Percentiles rank a stretch among this genome's conserved stretches.
Conservation (phyloP, 2,329 filamentous ascomycete species). For the Aspergillus sp. region DNA sequence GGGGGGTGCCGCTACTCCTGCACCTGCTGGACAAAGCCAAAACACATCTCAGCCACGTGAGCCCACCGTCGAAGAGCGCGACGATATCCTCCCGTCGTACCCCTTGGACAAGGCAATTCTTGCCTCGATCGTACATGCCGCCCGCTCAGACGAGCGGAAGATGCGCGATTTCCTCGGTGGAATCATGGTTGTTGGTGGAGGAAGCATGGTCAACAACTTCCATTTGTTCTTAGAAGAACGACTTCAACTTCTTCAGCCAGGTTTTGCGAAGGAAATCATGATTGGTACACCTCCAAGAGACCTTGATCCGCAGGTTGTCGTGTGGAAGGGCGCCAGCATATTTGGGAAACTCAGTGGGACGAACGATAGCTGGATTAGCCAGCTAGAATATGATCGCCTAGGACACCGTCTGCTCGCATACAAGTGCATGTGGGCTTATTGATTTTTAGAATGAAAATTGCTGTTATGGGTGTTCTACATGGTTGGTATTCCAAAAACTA, state of each 20-base stretch:
- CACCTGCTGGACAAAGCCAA: conserved; percentile 27
- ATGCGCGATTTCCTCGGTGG: conserved; percentile 84
- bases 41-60: conserved; percentile 37
- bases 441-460: conserved; percentile 10
- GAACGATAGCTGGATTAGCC: conserved; percentile 93
- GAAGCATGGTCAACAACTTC: conserved; percentile 76
- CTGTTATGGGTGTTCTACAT: conserved; percentile 6
- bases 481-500: conserved; percentile 12
- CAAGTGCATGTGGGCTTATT: conserved; percentile 69
- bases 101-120: conserved; percentile 88
- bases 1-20: conserved; percentile 44
- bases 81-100: conserved; percentile 76
- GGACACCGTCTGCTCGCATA: conserved; percentile 80
- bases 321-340: conserved; percentile 96
- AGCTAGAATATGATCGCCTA: conserved; percentile 82
- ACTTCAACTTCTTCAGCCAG: conserved; percentile 64
- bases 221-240: conserved; percentile 80
- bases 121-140: conserved; percentile 82
- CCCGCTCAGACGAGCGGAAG: conserved; percentile 87
- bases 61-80: conserved; percentile 61
- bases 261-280: conserved; percentile 65
- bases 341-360: conserved; percentile 83
- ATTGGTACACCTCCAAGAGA: conserved; percentile 76
- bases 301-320: conserved; percentile 94
- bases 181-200: conserved; percentile 88